Percentiles rank a stretch among this genome's conserved stretches.
phyloP scores from a whole-genome alignment of 257 asterid species.

The Solanum paucissectum region DNA sequence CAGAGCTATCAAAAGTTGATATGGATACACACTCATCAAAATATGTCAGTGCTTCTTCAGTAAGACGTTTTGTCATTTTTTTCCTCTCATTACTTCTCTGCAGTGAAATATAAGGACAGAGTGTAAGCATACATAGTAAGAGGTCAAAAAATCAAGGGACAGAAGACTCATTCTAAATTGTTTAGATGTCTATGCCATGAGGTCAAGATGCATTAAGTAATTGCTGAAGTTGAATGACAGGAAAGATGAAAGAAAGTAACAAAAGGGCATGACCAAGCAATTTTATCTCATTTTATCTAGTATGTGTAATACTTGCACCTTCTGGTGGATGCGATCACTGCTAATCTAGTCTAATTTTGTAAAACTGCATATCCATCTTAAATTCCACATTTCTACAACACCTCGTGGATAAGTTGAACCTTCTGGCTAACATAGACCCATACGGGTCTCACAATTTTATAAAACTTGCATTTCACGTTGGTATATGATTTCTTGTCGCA shows the following conservation, averaged over 20 bases:
- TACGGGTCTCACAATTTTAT: neutral
- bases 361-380: neutral
- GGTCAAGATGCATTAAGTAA: neutral
- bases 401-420: neutral
- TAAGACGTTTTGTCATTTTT: constrained; percentile 60
- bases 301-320: neutral
- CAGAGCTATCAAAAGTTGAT: constrained; percentile 93
- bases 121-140: neutral
- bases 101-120: constrained; percentile 11
- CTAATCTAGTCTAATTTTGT: neutral
- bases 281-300: neutral
- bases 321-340: neutral
- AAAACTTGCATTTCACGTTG: neutral
- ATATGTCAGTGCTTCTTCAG: constrained; percentile 88
- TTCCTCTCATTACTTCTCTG: constrained; percentile 84
- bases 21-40: constrained; percentile 90
- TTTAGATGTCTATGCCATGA: neutral
- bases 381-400: neutral
- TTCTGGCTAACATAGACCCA: neutral
- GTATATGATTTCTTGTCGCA: neutral
- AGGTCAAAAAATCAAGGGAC: neutral
- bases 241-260: neutral
- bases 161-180: neutral
- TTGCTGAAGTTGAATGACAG: neutral
- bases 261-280: neutral